These are phyloP conservation scores for Meyerozyma smithsonii DNA, from an alignment of 1,139 yeast genomes.

Conservation along the genomic window DNA sequence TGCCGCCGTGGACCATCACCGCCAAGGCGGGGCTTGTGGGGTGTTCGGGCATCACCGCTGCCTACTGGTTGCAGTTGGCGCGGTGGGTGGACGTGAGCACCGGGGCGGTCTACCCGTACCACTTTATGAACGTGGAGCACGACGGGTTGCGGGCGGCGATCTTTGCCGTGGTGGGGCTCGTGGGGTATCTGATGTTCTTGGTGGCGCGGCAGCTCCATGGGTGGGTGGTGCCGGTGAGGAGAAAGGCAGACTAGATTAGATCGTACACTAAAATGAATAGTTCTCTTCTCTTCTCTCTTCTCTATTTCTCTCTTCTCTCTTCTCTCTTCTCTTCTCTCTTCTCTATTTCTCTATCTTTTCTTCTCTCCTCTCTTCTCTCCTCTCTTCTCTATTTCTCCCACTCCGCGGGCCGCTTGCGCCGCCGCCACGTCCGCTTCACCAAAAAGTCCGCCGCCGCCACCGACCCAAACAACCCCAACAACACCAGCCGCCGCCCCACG, in stretches of 20 bases:
- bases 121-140: constrained; percentile 52
- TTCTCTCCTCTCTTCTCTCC: no score
- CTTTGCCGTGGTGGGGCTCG: constrained; percentile 44
- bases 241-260: neutral
- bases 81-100: constrained; percentile 39
- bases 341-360: no score
- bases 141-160: constrained; percentile 40
- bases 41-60: constrained; percentile 33
- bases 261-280: no score
- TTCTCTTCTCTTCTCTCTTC: no score
- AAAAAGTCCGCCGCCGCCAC: neutral
- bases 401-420: no score
- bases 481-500: neutral
- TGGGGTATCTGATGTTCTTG: constrained; percentile 38
- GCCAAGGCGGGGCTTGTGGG: constrained; percentile 35
- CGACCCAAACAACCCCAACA: neutral
- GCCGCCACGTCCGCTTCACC: neutral
- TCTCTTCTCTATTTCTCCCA: no score
- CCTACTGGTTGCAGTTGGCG: constrained; percentile 53
- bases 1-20: constrained; percentile 43
- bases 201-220: constrained; percentile 7
- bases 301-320: no score
- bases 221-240: neutral
- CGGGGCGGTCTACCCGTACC: constrained; percentile 57
- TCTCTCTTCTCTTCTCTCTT: no score